Base-by-base conservation (phyloP, 2,329 filamentous ascomycete species). In the Leptographium flavum region DNA sequence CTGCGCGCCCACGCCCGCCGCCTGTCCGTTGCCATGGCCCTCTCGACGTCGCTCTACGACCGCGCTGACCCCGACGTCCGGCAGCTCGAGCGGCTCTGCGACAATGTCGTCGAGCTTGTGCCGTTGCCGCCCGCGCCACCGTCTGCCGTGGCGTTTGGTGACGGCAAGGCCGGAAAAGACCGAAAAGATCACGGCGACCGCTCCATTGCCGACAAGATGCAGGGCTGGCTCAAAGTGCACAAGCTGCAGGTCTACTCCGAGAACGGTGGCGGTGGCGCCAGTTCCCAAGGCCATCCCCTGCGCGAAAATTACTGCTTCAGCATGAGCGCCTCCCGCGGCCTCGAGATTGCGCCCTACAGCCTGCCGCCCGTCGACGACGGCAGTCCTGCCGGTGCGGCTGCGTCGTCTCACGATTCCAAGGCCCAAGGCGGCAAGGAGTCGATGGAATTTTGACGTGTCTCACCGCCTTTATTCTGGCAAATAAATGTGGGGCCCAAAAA, bases 241-340 rank as follows among this genome's bases (percentile, higher is more conserved):
- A 81, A 81, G 45, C 63, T 96, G 31, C 90, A 92, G 0, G 70
- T 94, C 1, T 81, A 86, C 52, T 85, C 93, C 48, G 90, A 96
- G 58, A 86, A 84, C 53, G 90, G 92, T 2, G 87, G 87, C 2
- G 72, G 76, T 2, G 87, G 87, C 2, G 87, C 86, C 14, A 81
- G 78, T 10, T 72, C 76, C 1, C 77, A 78, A 48, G 70, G 74
- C 33, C 75, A 75, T 47, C 79, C 78, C 50, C 72, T 81, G 45
- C 79, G 84, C 22, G 85, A 94, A 56, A 87, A 95, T 62, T 74
- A 94, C 62, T 87, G 87, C 5, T 98, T 98, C 60, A 88, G 80
- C 49, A 65, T 98, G 43, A 94, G 87, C 60, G 73, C 86, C 55
- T 73, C 75, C 3, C 80, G 75, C 54, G 88, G 86, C 43, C 78